Base-by-base conservation (phyloP, 371 early-diverging fungal genomes). In the Circinella minor region DNA sequence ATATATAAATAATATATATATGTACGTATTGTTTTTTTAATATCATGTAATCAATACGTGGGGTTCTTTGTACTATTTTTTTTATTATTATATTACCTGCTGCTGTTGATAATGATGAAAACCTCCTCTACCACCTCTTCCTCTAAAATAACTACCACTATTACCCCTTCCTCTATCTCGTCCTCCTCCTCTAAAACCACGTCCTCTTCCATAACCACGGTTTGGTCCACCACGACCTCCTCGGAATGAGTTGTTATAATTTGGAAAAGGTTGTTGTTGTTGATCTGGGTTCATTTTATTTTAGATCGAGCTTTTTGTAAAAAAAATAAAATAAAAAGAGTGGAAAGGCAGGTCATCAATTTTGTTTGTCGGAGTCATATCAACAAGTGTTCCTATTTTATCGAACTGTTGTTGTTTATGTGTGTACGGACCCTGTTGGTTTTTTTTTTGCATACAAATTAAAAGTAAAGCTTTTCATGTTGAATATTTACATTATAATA, bases 181-280 rank as follows among this genome's bases (percentile, higher is more conserved):
- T 66, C 46, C 55, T 48, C 66, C 65, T 46, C 39, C 34, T 13
- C 8, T 14, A 5, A 4, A 4, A 15, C 68, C 68, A 4, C 72
- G 66, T 36, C 73, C 66, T 34, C 70, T 63, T 39, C 70, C 70
- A 14, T 66, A n/a, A 14, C 59, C 54, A n/a, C 66, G 63, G n/a
- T 15, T 13, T 13, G n/a, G 9, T 46, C 49, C 64, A 1, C 64
- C 46, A 47, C 64, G 46, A 48, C 43, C 51, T 13, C 51, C 51
- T 13, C 51, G 51, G 15, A 51, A 51, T 51, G 51, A 51, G 15
- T 51, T 17, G 51, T n/a, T 13, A 1, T 14, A 51, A 51, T 51
- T 51, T 5, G 51, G 51, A 13, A 4, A 13, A 5, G 8, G n/a
- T n/a, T 57, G 43, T 43, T 43, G 43, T 46, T 54, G 54, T 8